Evolutionary conservation across 768 basidiomycete genomes (phyloP).

Genomic region (Daedaleopsis nitida): DNA sequence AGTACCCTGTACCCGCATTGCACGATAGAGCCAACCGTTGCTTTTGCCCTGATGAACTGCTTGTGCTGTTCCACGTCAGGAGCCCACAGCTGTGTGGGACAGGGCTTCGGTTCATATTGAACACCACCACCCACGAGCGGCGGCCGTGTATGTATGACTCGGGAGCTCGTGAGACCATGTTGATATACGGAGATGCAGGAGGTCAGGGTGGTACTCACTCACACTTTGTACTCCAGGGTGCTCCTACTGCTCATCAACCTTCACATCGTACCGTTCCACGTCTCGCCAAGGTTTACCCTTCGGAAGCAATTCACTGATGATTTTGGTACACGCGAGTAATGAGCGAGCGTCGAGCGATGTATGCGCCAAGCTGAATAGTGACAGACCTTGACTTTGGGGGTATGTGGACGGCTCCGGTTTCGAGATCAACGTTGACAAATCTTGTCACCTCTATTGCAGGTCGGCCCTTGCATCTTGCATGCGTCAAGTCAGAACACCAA

Average conservation of each 20-base stretch:
- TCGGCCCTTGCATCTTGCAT: constrained; percentile 59
- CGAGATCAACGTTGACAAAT: constrained; percentile 18
- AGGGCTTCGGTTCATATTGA: not conserved
- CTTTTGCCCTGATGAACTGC: not conserved
- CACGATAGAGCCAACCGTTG: not conserved
- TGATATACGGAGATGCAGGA: not conserved
- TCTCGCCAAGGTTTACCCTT: constrained; percentile 31
- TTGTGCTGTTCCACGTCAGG: not conserved
- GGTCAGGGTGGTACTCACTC: not conserved
- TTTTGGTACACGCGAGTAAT: not conserved
- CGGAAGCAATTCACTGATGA: constrained; percentile 23
- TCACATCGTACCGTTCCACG: constrained; percentile 12
- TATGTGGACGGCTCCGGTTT: constrained; percentile 25
- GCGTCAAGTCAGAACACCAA: constrained; percentile 1
- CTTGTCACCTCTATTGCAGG: constrained; percentile 59
- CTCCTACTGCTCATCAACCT: not conserved
- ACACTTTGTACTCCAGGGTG: not conserved
- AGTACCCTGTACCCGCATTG: not conserved
- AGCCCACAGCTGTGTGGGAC: not conserved
- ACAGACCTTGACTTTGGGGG: constrained; percentile 41
- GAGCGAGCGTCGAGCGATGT: not conserved
- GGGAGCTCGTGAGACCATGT: not conserved
- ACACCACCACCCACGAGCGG: not conserved
- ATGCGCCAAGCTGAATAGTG: not conserved
- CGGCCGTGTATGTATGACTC: not conserved